Base-by-base conservation (phyloP, 371 early-diverging fungal species). In the Rhizopus arrhizus region DNA sequence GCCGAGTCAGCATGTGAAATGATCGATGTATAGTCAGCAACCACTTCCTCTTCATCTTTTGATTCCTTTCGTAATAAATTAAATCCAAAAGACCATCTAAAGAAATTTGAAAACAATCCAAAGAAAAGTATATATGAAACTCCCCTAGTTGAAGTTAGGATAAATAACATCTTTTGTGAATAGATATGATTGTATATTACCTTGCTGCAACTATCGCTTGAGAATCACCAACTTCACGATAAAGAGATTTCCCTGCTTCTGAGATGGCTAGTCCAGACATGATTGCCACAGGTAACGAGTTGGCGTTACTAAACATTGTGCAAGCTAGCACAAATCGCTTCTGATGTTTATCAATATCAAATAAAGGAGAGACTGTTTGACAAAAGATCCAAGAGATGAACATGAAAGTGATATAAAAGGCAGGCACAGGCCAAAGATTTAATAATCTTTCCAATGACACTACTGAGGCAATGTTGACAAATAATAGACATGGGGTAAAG, bases 81-180 rank as follows among this genome's bases (percentile, higher is more conserved):
- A 46, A 87, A 85, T 47, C 92, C 92, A 68, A 88, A 89, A 16
- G 88, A 88, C 90, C 90, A 91, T 33, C 90, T 79, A 43, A 90
- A 53, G 5, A 91, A 70, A 58, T 91, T 91, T 55, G 87, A 84
- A 65, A 90, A 83, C 59, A 90, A 80, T 31, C 87, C 89, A 66
- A 84, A 90, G 33, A 91, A 86, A 36, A 91, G 73, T 9, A 85
- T 86, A 61, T 91, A 91, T 0, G 90, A 85, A 33, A 91, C 82
- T 12, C 91, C 89, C 61, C 92, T 83, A 42, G 34, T 12, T 36
- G 49, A 31, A 11, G 31, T 10, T 43, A 56, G 6, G 11, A 40
- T 28, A 28, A 16, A 31, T 10, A 49, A 31, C 50, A 34, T 51
- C 34, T 31, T 46, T 4, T 45, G 9, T 3, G 6, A 33, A 13